Conservation (phyloP, 2,329 filamentous ascomycete species). For the Anthostomella pinea region DNA sequence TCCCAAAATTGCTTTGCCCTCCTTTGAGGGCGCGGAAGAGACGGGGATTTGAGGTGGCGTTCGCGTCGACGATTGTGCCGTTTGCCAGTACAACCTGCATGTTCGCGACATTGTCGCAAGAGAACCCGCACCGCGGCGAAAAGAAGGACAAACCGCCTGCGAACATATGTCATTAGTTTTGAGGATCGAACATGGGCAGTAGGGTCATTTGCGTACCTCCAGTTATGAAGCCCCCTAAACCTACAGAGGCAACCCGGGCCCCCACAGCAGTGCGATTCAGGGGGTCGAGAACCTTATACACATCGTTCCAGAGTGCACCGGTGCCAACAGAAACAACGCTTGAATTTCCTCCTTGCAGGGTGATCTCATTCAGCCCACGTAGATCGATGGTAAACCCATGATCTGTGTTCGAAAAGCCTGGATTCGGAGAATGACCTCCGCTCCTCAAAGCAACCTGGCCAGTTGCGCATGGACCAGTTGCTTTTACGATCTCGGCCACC, state of each 20-base stretch:
- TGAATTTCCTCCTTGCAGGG: too few species aligned
- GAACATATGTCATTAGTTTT: too few species aligned
- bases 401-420: slow-evolving; percentile 1
- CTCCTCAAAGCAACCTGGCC: slow-evolving; percentile 2
- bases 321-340: too few species aligned
- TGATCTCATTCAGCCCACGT: slow-evolving; percentile 1
- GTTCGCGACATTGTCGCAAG: slow-evolving; percentile 1
- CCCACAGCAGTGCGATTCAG: slow-evolving; percentile 1
- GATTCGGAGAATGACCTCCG: slow-evolving; percentile 2
- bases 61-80: slow-evolving; percentile 1
- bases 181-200: background rate
- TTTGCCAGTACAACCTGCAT: slow-evolving; percentile 3
- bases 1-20: slow-evolving; percentile 2
- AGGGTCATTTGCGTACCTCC: background rate
- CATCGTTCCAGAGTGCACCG: slow-evolving; percentile 1
- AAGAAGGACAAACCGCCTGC: slow-evolving; percentile 2
- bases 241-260: slow-evolving; percentile 1
- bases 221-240: slow-evolving; percentile 2
- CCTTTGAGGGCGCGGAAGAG: slow-evolving; percentile 1
- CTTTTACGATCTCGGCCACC: too few species aligned
- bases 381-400: slow-evolving; percentile 1
- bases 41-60: slow-evolving; percentile 1
- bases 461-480: background rate
- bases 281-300: background rate
- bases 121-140: slow-evolving; percentile 1